Evolutionary conservation across 176 grass and related monocot genomes (phyloP), one percentile per base, ranked within the genome.

Genomic region (Rhynchospora breviuscula): DNA sequence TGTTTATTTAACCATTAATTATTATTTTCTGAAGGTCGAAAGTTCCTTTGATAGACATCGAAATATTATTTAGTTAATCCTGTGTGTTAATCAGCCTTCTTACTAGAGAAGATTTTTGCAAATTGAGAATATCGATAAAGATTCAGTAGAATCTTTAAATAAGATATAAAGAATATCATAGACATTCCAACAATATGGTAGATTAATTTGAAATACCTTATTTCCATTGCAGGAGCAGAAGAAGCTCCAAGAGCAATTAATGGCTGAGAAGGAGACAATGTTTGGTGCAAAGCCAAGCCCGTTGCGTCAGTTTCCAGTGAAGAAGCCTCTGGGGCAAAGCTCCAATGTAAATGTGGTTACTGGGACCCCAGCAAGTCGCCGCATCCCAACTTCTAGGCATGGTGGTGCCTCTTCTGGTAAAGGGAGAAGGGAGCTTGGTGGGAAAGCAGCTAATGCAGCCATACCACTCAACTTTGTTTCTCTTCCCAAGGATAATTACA

Each of bases 291-390:
- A 95, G 66, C 96, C 93, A 43, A 99, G 91, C 81, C 93, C 93
- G 35, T 86, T 92, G 83, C 82, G 89, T 58, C 89, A 90, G 12
- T 45, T 89, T 17, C 52, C 85, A 53, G 68, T 83, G 80, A 90
- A 90, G 83, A 99, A 93, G 67, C 96, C 93, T 54, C 88, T 95
- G 78, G 96, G 93, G 17, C 95, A 98, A 77, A 99, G 93, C 80
- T 91, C 89, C 15, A 93, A 85, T 15, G 79, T 40, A 47, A 99
- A 99, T 69, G 88, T 89, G 8, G 76, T 76, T 64, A 23, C 49
- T 26, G 79, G 63, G 46, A 92, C 91, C 71, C 93, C 85, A 1
- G 86, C 64, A 51, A 60, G 61, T 51, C 85, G 88, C 40, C 79
- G 77, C 81, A 70, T 88, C 51, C 87, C 85, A 1, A 93, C 93